A percentile compares a stretch with the other conserved stretches of the same genome.
These are phyloP conservation scores for Panaeolus papilionaceus DNA, from an alignment of 768 basidiomycete species.

Conservation along the genomic window DNA sequence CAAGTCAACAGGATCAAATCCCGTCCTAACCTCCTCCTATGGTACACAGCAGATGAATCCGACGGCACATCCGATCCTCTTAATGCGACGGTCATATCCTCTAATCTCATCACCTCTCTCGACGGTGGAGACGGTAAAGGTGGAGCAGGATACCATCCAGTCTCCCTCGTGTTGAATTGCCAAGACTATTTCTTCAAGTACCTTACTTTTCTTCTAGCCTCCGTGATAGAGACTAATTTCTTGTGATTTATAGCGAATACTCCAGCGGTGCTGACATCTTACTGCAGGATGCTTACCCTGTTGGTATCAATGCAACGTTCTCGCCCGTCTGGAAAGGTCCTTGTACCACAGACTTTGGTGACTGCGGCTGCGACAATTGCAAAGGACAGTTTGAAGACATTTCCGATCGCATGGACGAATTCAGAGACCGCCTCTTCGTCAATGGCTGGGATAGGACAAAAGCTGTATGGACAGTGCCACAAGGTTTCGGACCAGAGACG, in stretches of 20 bases:
- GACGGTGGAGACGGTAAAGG: constrained; percentile 57
- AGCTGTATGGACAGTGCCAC: constrained; percentile 80
- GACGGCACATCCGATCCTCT: constrained; percentile 75
- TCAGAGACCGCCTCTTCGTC: constrained; percentile 59
- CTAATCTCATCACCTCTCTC: constrained; percentile 62
- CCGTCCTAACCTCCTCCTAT: constrained; percentile 70
- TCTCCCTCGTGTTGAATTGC: constrained; percentile 70
- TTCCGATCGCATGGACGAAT: constrained; percentile 69
- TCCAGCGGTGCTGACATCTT: constrained; percentile 72
- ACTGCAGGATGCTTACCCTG: constrained; percentile 70
- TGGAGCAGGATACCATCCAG: constrained; percentile 66
- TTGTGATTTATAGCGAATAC: constrained; percentile 37
- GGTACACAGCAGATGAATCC: constrained; percentile 80
- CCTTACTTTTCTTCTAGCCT: constrained; percentile 12
- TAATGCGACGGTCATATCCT: constrained; percentile 58
- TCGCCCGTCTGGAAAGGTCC: constrained; percentile 65
- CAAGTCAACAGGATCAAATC: constrained; percentile 75
- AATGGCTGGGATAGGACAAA: constrained; percentile 61
- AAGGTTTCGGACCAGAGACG: constrained; percentile 72
- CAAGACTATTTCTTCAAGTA: constrained; percentile 68
- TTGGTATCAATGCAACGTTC: constrained; percentile 68
- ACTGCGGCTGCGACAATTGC: constrained; percentile 74
- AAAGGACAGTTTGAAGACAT: constrained; percentile 75
- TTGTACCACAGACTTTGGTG: constrained; percentile 71
- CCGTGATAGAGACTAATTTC: not conserved